Conservation (phyloP, 495 filamentous ascomycete genomes). For the Mytilinidion resinicola region DNA sequence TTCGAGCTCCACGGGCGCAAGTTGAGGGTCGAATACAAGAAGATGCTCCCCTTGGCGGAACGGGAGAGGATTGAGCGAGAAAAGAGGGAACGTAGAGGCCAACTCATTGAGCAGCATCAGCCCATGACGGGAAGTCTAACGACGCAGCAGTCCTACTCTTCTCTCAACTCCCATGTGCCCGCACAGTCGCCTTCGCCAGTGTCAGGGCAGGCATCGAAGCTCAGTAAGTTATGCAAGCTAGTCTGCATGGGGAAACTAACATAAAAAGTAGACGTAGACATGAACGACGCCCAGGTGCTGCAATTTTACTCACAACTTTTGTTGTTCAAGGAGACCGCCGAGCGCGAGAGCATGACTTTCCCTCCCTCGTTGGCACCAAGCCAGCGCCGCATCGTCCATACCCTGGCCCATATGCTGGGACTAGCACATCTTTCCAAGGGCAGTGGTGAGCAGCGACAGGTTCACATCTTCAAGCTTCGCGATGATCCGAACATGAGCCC, state of each 20-base stretch:
- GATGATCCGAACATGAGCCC: slow-evolving; percentile 56
- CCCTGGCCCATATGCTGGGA: slow-evolving; percentile 89
- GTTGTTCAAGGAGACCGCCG: slow-evolving; percentile 74
- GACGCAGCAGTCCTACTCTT: slow-evolving; percentile 76
- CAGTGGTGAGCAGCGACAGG: slow-evolving; percentile 74
- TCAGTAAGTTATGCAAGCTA: slow-evolving; percentile 43
- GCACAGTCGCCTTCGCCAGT: slow-evolving; percentile 69
- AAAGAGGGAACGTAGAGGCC: slow-evolving; percentile 92
- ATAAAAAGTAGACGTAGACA: slow-evolving; percentile 55
- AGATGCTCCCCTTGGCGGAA: slow-evolving; percentile 93
- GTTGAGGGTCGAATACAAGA: slow-evolving; percentile 96
- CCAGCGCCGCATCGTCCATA: slow-evolving; percentile 85
- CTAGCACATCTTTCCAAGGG: slow-evolving; percentile 85
- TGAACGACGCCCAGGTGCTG: slow-evolving; percentile 85
- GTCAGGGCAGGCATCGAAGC: slow-evolving; percentile 51
- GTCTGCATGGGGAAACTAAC: not conserved
- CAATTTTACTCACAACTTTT: slow-evolving; percentile 83
- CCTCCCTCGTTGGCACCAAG: slow-evolving; percentile 69
- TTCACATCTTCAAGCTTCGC: slow-evolving; percentile 73
- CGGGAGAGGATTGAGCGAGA: slow-evolving; percentile 94
- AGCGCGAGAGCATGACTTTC: slow-evolving; percentile 76
- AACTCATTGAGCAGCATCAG: slow-evolving; percentile 93
- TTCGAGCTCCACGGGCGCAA: slow-evolving; percentile 93
- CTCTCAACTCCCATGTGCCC: slow-evolving; percentile 64
- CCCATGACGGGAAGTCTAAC: slow-evolving; percentile 66